phyloP scores from a whole-genome alignment of 2,329 filamentous ascomycete genomes.

The Fusarium sp. region DNA sequence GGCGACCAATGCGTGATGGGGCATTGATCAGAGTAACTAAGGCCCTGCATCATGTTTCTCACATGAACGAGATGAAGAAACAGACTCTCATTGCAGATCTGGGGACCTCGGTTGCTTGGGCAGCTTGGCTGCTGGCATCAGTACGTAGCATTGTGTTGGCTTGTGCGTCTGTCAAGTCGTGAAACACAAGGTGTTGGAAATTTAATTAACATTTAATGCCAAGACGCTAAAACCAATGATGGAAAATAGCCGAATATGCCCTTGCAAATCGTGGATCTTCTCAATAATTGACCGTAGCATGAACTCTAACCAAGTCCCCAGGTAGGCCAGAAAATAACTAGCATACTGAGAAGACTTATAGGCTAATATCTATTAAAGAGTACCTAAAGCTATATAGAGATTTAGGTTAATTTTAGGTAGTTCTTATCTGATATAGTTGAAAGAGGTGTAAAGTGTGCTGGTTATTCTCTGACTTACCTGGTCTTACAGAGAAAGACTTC shows the following conservation, averaged over 20 bases:
- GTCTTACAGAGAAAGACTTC: no score
- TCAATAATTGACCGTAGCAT: constrained; percentile 5
- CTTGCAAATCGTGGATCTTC: constrained; percentile 3
- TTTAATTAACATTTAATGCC: constrained; percentile 1
- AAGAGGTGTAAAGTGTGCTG: no score
- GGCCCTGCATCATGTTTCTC: constrained; percentile 1
- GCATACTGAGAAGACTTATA: no score
- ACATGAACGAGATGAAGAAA: background rate
- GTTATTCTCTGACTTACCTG: no score
- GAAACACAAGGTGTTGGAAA: constrained; percentile 8
- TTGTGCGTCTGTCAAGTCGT: constrained; percentile 1
- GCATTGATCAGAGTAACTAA: constrained; percentile 13
- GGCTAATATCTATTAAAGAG: no score
- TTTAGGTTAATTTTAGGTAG: no score
- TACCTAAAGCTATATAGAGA: no score
- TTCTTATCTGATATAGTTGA: no score
- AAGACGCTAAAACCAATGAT: background rate
- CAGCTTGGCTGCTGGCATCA: background rate
- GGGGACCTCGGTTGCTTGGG: background rate
- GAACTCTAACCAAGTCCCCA: constrained; percentile 2
- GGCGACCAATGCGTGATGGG: background rate
- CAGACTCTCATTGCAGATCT: background rate
- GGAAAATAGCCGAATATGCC: background rate
- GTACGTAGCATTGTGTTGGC: constrained; percentile 1
- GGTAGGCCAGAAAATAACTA: no score